Evolutionary conservation across 148 eudicot species (phyloP).

Genomic region (Rhododendron ovatum): DNA sequence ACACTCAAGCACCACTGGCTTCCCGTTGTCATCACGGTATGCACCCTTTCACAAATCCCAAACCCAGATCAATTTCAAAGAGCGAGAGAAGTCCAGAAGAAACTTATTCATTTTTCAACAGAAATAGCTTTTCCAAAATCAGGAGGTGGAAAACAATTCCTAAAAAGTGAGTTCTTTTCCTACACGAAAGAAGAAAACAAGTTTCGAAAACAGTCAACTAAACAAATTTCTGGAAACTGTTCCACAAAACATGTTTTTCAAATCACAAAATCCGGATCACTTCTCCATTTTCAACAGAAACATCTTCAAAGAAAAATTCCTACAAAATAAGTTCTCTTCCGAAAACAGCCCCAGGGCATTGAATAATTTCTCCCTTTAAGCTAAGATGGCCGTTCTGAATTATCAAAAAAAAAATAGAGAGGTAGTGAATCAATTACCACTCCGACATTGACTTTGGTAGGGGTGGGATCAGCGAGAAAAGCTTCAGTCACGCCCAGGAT

Average conservation of each 20-base stretch:
- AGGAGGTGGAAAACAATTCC: background rate
- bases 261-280: background rate
- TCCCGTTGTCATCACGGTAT: conserved; percentile 86
- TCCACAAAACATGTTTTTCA: background rate
- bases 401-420: background rate
- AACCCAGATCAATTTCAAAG: background rate
- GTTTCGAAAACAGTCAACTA: background rate
- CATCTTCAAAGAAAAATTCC: background rate
- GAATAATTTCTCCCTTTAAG: too few species aligned
- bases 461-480: conserved; percentile 79
- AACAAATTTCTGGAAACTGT: background rate
- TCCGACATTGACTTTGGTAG: conserved; percentile 84
- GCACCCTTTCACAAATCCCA: conserved; percentile 57
- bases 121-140: background rate
- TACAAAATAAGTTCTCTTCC: background rate
- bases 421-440: conserved; percentile 38
- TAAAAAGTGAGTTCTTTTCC: background rate
- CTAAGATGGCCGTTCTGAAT: too few species aligned
- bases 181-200: background rate
- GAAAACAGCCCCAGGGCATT: too few species aligned
- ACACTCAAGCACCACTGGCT: conserved; percentile 87
- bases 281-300: background rate
- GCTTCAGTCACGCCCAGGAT: conserved; percentile 98
- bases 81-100: background rate
- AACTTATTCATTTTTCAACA: background rate